Base-by-base conservation (phyloP, 805 yeast genomes). In the Vanderwaltozyma verrucispora region DNA sequence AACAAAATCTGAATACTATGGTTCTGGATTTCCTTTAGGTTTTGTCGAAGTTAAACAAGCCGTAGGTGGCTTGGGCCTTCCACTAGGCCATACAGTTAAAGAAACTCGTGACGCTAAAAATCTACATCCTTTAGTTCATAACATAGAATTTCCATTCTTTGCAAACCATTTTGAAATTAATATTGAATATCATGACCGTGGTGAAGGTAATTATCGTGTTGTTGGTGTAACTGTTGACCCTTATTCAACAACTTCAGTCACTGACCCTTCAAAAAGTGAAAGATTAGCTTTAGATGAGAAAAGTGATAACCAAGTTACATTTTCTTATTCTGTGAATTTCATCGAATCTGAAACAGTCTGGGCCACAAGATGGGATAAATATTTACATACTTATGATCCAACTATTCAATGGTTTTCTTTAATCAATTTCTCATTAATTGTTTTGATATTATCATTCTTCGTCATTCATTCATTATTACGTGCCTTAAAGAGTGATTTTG, bases 281-380 rank as follows among this genome's bases (percentile, higher is more conserved):
- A 72, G 74, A 5, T 68, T 82, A 24, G 48, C 50, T 3, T 67
- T 85, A 48, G 64, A 62, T 35, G 71, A 70, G 34, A 71, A 69
- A 16, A 56, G 54, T 12, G 76, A 71, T 26, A 71, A 78, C 5
- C 55, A 59, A 1, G 94, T 89, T n/a, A 55, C 68, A 15, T 92
- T 76, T 64, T 74, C 95, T n/a, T 92, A 92, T 62, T 78, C 92
- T 2, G 92, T 89, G 15, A 64, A 57, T 26, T 92, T 89, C 69
- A 58, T 63, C 16, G 72, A 72, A 38, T 80, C 89, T 8, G 68
- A 67, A 5, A 83, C 92, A 2, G 75, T 77, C 4, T 92, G 97
- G 97, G 97, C 96, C 25, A 89, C 97, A 2, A 78, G 98, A 65
- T 92, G 98, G 98, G 98, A 92, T 61, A 85, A 86, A 61, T 92